Evolutionary conservation across 495 filamentous ascomycete genomes (phyloP).

Genomic region (Usnea hakonensis): DNA sequence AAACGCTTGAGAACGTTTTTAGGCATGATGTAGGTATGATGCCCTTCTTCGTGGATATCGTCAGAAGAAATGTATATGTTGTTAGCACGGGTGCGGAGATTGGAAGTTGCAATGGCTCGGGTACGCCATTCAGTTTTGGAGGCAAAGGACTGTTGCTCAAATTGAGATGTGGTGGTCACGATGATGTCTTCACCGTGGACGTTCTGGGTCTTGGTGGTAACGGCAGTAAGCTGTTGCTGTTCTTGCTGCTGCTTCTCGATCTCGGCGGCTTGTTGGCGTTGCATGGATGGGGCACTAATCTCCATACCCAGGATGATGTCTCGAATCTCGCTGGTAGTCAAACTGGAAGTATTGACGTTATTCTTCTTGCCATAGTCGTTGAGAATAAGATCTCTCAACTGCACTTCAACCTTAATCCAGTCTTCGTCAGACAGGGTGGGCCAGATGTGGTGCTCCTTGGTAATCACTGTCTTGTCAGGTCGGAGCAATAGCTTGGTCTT

Average conservation of each 20-base stretch:
- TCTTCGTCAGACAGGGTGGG: slow-evolving; percentile 89
- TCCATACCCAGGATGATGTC: slow-evolving; percentile 99
- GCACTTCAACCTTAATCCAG: slow-evolving; percentile 98
- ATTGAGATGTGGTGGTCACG: slow-evolving; percentile 94
- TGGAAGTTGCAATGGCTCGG: slow-evolving; percentile 90
- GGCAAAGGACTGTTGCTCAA: slow-evolving; percentile 93
- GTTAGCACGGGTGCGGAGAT: slow-evolving; percentile 88
- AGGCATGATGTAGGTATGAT: slow-evolving; percentile 85
- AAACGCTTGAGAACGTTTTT: slow-evolving; percentile 98
- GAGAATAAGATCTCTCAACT: slow-evolving; percentile 88
- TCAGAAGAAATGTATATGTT: slow-evolving; percentile 98
- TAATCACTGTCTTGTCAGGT: slow-evolving; percentile 98
- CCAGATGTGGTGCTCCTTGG: slow-evolving; percentile 99
- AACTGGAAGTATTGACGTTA: slow-evolving; percentile 93
- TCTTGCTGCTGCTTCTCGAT: slow-evolving; percentile 99
- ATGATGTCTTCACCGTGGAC: slow-evolving; percentile 97
- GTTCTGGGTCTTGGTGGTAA: slow-evolving; percentile 97
- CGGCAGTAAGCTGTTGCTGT: slow-evolving; percentile 90
- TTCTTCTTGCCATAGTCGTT: slow-evolving; percentile 99
- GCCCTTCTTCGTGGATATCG: slow-evolving; percentile 71
- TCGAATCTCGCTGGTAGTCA: slow-evolving; percentile 93
- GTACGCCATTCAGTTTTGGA: slow-evolving; percentile 99
- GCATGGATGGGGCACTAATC: slow-evolving; percentile 95
- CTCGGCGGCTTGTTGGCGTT: slow-evolving; percentile 96
- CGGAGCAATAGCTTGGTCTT: slow-evolving; percentile 96